Conservation (phyloP, 78 protist genomes). For the Guillardia theta region DNA sequence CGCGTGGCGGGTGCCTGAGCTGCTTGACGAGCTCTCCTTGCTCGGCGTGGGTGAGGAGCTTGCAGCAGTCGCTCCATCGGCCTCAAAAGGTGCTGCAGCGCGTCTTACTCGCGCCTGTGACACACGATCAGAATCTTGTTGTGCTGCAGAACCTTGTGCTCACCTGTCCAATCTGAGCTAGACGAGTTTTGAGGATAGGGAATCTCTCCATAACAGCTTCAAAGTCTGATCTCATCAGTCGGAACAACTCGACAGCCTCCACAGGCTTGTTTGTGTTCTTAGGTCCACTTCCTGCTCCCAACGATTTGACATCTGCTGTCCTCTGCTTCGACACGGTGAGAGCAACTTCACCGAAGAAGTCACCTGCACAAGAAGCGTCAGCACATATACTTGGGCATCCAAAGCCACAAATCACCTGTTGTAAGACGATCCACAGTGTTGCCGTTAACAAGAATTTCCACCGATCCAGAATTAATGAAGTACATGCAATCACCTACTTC, state of each 20-base stretch:
- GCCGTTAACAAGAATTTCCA: not conserved
- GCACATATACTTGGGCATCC: not conserved
- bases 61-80: too few species aligned
- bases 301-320: not conserved
- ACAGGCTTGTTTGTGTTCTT: not conserved
- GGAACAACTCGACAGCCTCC: constrained; percentile 11
- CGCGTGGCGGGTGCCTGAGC: too few species aligned
- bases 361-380: not conserved
- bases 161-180: constrained; percentile 6
- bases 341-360: constrained; percentile 31
- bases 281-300: not conserved
- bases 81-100: not conserved
- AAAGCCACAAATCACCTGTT: not conserved
- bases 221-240: not conserved
- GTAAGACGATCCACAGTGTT: not conserved
- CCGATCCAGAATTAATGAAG: constrained; percentile 2
- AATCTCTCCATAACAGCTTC: not conserved
- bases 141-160: too few species aligned
- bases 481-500: constrained; percentile 22
- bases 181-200: constrained; percentile 24
- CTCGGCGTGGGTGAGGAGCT: too few species aligned
- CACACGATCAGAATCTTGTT: too few species aligned
- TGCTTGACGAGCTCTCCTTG: too few species aligned
- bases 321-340: constrained; percentile 35
- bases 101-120: not conserved